Percentiles rank a stretch among this genome's conserved stretches.
Conservation (phyloP, 257 asterid genomes). For the Apocynum venetum region DNA sequence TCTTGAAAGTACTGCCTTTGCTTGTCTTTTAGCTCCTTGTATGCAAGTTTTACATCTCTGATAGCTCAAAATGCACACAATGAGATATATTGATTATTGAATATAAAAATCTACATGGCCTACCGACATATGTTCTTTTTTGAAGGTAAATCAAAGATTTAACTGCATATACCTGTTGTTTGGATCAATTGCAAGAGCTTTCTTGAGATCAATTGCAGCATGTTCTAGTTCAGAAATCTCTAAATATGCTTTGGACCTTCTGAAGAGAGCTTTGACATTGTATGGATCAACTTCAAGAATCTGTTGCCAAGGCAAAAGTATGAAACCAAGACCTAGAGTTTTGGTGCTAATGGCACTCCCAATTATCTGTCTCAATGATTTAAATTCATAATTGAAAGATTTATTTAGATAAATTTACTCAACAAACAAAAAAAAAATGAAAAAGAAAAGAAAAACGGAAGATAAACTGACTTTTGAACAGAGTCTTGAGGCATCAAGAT, state of each 20-base stretch:
- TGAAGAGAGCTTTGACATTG: slow-evolving; percentile 51
- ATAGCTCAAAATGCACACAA: slow-evolving; percentile 8
- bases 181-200: slow-evolving; percentile 46
- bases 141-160: background rate
- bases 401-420: too few species aligned
- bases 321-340: too few species aligned
- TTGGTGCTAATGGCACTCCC: too few species aligned
- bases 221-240: slow-evolving; percentile 41
- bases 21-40: slow-evolving; percentile 43
- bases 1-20: slow-evolving; percentile 36
- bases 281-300: slow-evolving; percentile 42
- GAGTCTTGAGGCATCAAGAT: slow-evolving; percentile 40
- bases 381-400: too few species aligned
- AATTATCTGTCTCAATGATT: too few species aligned
- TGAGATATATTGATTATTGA: background rate
- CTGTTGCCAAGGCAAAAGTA: slow-evolving; percentile 16
- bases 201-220: slow-evolving; percentile 47
- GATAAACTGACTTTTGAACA: slow-evolving; percentile 38
- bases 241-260: slow-evolving; percentile 54
- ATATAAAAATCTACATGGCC: background rate
- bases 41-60: slow-evolving; percentile 51
- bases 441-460: too few species aligned
- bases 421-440: too few species aligned
- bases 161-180: slow-evolving; percentile 35
- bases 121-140: too few species aligned